phyloP scores from a whole-genome alignment of 768 basidiomycete species.

The Macrolepiota albuminosa region DNA sequence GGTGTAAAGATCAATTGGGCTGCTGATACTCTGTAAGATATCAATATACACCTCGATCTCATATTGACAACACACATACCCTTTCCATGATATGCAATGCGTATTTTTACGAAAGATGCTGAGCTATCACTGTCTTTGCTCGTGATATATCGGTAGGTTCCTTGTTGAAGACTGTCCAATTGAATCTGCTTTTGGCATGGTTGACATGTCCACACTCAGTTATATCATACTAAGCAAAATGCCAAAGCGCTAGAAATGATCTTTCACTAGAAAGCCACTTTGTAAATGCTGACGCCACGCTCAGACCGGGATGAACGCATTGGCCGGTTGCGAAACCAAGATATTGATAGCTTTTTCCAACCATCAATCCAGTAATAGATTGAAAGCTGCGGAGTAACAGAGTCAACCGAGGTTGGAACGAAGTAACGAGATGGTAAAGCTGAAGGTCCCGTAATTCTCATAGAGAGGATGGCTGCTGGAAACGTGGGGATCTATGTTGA shows the following conservation, averaged over 20 bases:
- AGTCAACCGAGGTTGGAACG: background rate
- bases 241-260: background rate
- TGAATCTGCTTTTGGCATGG: background rate
- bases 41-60: background rate
- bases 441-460: background rate
- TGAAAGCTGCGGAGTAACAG: background rate
- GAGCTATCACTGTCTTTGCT: background rate
- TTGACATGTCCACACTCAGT: background rate
- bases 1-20: background rate
- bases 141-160: background rate
- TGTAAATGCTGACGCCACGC: background rate
- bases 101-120: background rate
- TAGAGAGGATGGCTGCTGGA: too few species aligned
- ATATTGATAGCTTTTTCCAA: background rate
- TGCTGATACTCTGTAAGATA: background rate
- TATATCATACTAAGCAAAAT: background rate
- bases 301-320: background rate
- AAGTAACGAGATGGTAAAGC: background rate
- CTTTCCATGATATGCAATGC: background rate
- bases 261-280: background rate
- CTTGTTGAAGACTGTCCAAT: background rate
- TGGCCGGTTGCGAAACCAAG: background rate
- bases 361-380: background rate
- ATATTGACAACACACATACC: background rate
- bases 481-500: too few species aligned